Conservation (phyloP, 352 stramenopile species). For the Globisporangium parvum region DNA sequence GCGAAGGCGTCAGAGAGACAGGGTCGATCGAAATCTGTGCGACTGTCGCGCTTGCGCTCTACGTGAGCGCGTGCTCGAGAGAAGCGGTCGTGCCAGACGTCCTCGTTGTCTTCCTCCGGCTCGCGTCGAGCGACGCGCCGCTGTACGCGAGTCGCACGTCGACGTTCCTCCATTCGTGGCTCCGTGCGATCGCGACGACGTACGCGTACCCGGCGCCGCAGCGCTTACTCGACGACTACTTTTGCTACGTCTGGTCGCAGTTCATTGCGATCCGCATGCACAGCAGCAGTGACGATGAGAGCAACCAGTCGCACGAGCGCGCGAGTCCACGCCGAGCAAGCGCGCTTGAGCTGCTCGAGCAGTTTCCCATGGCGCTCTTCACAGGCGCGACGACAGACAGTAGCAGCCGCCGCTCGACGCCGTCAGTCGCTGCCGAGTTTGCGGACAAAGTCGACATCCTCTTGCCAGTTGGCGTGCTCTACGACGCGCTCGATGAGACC, state of each 20-base stretch:
- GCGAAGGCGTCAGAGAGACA: slow-evolving; percentile 3
- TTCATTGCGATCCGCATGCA: slow-evolving; percentile 10
- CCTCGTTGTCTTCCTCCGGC: slow-evolving; percentile 39
- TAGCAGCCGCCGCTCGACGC: not conserved
- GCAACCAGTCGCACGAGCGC: not conserved
- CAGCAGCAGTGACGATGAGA: not conserved
- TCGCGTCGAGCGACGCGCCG: slow-evolving; percentile 30
- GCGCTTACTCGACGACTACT: slow-evolving; percentile 61
- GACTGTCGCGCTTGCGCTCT: slow-evolving; percentile 47
- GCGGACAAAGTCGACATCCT: slow-evolving; percentile 44
- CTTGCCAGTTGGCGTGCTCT: slow-evolving; percentile 36
- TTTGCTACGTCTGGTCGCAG: slow-evolving; percentile 50
- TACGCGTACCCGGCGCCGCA: slow-evolving; percentile 41
- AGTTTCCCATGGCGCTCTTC: slow-evolving; percentile 29
- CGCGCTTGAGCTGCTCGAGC: slow-evolving; percentile 16
- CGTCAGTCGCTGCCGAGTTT: slow-evolving; percentile 5
- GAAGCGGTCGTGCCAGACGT: slow-evolving; percentile 44
- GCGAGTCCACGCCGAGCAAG: not conserved
- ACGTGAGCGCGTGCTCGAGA: slow-evolving; percentile 61
- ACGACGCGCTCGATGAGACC: slow-evolving; percentile 26
- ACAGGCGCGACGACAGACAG: not conserved
- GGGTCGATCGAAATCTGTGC: slow-evolving; percentile 31
- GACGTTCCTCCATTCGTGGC: slow-evolving; percentile 37
- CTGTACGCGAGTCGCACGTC: slow-evolving; percentile 30
- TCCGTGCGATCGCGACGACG: slow-evolving; percentile 31